Percentiles rank a stretch among this genome's conserved stretches.
These are phyloP conservation scores for Penicillium pancosmium DNA, from an alignment of 495 filamentous ascomycete species.

Conservation along the genomic window DNA sequence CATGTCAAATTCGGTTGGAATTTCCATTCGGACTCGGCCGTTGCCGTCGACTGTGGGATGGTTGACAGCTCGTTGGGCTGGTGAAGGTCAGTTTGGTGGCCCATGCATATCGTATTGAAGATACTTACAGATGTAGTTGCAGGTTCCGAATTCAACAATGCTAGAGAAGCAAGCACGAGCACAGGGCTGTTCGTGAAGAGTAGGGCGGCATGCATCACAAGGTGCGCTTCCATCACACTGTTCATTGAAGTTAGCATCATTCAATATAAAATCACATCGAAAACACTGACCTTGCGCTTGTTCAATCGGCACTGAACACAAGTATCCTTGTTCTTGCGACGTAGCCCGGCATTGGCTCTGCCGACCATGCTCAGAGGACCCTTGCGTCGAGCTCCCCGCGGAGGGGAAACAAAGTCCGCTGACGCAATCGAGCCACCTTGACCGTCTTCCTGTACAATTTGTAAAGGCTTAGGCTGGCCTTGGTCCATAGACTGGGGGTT, in stretches of 20 bases:
- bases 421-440: constrained; percentile 50
- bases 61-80: constrained; percentile 53
- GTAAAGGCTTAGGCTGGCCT: constrained; percentile 38
- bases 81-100: constrained; percentile 22
- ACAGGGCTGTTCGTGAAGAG: constrained; percentile 51
- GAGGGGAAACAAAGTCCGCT: constrained; percentile 52
- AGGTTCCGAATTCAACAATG: constrained; percentile 54
- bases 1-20: constrained; percentile 47
- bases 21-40: constrained; percentile 42
- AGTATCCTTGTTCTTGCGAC: constrained; percentile 53
- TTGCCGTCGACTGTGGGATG: constrained; percentile 42
- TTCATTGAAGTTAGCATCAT: constrained; percentile 11
- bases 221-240: constrained; percentile 53
- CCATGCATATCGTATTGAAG: background rate
- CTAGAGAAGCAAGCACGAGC: constrained; percentile 51
- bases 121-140: constrained; percentile 53
- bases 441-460: constrained; percentile 53
- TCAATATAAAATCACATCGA: background rate
- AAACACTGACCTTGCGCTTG: constrained; percentile 47
- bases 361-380: constrained; percentile 49
- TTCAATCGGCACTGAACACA: constrained; percentile 53
- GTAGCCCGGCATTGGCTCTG: constrained; percentile 48
- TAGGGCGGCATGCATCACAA: constrained; percentile 52
- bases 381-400: constrained; percentile 50
- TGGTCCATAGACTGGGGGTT: constrained; percentile 36